Conservation (phyloP, 1,284 basidiomycete species). For the Naganishia cerealis region DNA sequence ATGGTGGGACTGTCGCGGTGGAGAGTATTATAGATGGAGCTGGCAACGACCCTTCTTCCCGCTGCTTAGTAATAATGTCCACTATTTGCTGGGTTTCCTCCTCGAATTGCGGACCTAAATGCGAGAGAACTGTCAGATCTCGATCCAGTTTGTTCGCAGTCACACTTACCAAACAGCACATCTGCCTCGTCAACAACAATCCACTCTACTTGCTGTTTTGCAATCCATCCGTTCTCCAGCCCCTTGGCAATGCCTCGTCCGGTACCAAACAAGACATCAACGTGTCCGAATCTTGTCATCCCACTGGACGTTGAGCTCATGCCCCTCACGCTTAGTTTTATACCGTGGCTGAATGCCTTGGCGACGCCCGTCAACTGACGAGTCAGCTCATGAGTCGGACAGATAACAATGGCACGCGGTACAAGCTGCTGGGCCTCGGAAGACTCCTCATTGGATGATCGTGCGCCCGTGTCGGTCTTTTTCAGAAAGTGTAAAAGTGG, state of each 20-base stretch:
- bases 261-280: slow-evolving; percentile 75
- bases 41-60: slow-evolving; percentile 19
- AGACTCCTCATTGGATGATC: slow-evolving; percentile 18
- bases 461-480: slow-evolving; percentile 45
- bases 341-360: slow-evolving; percentile 69
- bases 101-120: slow-evolving; percentile 72
- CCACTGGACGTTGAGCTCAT: slow-evolving; percentile 46
- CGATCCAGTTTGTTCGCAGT: background rate
- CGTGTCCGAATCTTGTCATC: slow-evolving; percentile 37
- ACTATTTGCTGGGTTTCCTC: slow-evolving; percentile 68
- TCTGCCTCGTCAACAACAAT: slow-evolving; percentile 85
- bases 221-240: slow-evolving; percentile 32
- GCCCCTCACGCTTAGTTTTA: slow-evolving; percentile 72
- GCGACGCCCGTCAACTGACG: slow-evolving; percentile 72
- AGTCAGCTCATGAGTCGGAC: slow-evolving; percentile 82
- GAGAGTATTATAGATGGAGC: slow-evolving; percentile 68
- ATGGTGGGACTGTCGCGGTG: slow-evolving; percentile 81
- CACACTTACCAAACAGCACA: slow-evolving; percentile 72
- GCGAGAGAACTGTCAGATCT: slow-evolving; percentile 5
- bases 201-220: slow-evolving; percentile 62
- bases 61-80: slow-evolving; percentile 44
- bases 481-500: slow-evolving; percentile 78
- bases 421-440: slow-evolving; percentile 22
- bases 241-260: slow-evolving; percentile 58
- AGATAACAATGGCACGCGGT: slow-evolving; percentile 75